Percentiles rank a stretch among this genome's conserved stretches.
These are phyloP conservation scores for Pythium insidiosum DNA, from an alignment of 352 stramenopile species.

Conservation along the genomic window DNA sequence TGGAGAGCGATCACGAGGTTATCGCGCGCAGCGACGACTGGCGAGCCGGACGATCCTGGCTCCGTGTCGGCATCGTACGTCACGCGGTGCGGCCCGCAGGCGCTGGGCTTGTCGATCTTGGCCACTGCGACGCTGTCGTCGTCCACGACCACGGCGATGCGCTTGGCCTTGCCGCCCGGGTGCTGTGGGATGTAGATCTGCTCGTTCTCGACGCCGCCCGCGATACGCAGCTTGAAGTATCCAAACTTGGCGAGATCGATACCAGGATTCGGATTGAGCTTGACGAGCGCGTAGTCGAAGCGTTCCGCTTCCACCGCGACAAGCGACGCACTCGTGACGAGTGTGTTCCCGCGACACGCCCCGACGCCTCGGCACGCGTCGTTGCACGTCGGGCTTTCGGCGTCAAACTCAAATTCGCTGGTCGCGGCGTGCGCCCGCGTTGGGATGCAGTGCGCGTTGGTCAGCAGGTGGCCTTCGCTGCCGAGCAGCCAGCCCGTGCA, in stretches of 20 bases:
- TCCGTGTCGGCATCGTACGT: constrained; percentile 36
- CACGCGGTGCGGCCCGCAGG: constrained; percentile 24
- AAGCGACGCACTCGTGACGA: constrained; percentile 18
- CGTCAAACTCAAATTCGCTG: constrained; percentile 26
- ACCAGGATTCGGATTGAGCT: constrained; percentile 17
- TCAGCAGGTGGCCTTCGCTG: constrained; percentile 32
- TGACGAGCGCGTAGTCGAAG: constrained; percentile 38
- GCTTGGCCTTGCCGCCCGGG: constrained; percentile 24
- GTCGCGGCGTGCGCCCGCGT: constrained; percentile 7
- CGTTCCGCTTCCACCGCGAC: constrained; percentile 13
- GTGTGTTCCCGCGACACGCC: constrained; percentile 7
- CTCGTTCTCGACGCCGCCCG: constrained; percentile 13
- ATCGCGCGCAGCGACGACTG: constrained; percentile 25
- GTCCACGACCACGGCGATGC: constrained; percentile 20
- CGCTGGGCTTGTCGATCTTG: constrained; percentile 14
- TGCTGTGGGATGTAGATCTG: too few species aligned
- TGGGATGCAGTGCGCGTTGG: constrained; percentile 37
- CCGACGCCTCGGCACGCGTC: constrained; percentile 14
- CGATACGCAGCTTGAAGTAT: constrained; percentile 21
- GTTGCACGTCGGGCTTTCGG: constrained; percentile 22
- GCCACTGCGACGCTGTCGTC: constrained; percentile 14
- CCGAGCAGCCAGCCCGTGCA: constrained; percentile 40
- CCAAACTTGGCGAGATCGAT: constrained; percentile 21
- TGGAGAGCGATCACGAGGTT: constrained; percentile 41
- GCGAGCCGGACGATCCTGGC: constrained; percentile 30